These are phyloP conservation scores for Daldinia sp. DNA, from an alignment of 2,329 filamentous ascomycete genomes.

Conservation along the genomic window DNA sequence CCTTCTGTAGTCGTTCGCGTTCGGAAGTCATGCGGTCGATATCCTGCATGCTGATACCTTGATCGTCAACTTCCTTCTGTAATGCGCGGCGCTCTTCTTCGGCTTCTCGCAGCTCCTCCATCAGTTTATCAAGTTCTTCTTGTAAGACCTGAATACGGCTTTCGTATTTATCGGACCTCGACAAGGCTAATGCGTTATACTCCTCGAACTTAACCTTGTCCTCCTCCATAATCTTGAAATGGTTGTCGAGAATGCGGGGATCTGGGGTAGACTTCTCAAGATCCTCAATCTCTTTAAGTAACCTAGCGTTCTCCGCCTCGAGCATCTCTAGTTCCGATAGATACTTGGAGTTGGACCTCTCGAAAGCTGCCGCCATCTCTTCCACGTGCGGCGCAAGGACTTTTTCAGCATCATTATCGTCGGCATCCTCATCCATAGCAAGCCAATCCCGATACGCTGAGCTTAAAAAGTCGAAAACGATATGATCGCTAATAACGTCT, in stretches of 20 bases:
- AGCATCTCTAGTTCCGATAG: constrained; percentile 83
- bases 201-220: constrained; percentile 95
- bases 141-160: constrained; percentile 82
- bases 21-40: constrained; percentile 99
- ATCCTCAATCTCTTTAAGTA: constrained; percentile 87
- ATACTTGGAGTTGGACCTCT: constrained; percentile 84
- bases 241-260: constrained; percentile 82
- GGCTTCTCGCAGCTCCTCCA: constrained; percentile 76
- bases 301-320: constrained; percentile 82
- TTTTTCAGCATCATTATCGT: constrained; percentile 82
- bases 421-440: constrained; percentile 86
- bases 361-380: constrained; percentile 87
- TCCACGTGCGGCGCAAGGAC: constrained; percentile 85
- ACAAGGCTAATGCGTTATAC: constrained; percentile 86
- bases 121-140: constrained; percentile 82
- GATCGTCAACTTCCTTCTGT: constrained; percentile 87
- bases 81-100: constrained; percentile 83
- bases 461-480: constrained; percentile 92
- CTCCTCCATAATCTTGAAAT: constrained; percentile 92
- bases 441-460: constrained; percentile 94
- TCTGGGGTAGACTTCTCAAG: constrained; percentile 87
- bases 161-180: constrained; percentile 89
- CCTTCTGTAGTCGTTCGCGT: constrained; percentile 89
- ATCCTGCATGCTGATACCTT: constrained; percentile 96
- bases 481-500: constrained; percentile 87